Conservation (phyloP, 2,329 filamentous ascomycete species). For the Penicillium brasilianum region DNA sequence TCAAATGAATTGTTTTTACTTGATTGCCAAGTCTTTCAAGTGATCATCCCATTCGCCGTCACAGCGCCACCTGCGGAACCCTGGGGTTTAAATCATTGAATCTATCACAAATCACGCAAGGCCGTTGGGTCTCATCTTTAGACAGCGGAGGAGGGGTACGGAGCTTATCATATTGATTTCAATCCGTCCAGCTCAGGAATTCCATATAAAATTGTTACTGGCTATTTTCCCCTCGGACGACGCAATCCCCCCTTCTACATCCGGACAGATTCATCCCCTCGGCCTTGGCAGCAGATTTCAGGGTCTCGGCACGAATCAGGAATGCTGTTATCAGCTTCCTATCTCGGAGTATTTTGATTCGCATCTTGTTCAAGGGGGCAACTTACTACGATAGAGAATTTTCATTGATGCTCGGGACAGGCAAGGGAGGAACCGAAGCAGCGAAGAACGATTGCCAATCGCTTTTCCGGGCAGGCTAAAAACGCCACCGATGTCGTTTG, state of each 20-base stretch:
- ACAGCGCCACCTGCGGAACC: slow-evolving; percentile 15
- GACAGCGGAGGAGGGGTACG: background rate
- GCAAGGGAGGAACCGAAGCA: slow-evolving; percentile 11
- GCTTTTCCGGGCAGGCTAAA: slow-evolving; percentile 18
- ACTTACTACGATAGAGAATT: background rate
- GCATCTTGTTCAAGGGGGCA: background rate
- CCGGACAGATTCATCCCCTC: slow-evolving; percentile 16
- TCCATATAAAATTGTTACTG: background rate
- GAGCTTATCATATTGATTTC: slow-evolving; percentile 24
- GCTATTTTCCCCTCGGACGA: background rate
- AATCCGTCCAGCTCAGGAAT: background rate
- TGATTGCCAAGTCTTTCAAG: slow-evolving; percentile 5
- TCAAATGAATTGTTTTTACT: background rate
- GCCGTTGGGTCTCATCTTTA: slow-evolving; percentile 21
- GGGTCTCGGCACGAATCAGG: slow-evolving; percentile 22
- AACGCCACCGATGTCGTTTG: slow-evolving; percentile 33
- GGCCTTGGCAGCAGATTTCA: slow-evolving; percentile 16
- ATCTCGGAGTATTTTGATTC: slow-evolving; percentile 20
- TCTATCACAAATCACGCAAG: slow-evolving; percentile 25
- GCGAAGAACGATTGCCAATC: slow-evolving; percentile 20
- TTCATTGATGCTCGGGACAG: background rate
- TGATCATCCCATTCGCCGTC: slow-evolving; percentile 15
- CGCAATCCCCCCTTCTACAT: slow-evolving; percentile 18
- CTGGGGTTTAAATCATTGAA: slow-evolving; percentile 24
- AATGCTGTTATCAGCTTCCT: slow-evolving; percentile 29